These are phyloP conservation scores for Trebouxia sp. DNA, from an alignment of 139 green algal genomes.

Conservation along the genomic window DNA sequence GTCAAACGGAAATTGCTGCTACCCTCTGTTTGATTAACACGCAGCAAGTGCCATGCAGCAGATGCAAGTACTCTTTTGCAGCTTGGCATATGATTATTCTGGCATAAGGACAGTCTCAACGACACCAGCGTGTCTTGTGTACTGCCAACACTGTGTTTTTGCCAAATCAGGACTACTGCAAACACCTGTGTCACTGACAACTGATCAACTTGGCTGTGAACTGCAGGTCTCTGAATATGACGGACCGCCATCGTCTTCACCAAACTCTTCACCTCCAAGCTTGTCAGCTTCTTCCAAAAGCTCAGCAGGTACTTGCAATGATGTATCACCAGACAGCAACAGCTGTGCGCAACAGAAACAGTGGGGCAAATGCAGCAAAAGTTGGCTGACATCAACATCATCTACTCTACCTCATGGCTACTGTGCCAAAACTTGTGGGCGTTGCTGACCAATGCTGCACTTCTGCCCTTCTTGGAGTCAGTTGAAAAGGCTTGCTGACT, in stretches of 20 bases:
- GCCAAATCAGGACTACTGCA: no score
- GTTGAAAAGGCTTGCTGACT: constrained; percentile 3
- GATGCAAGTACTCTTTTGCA: no score
- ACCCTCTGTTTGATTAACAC: no score
- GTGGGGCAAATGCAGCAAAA: constrained; percentile 8
- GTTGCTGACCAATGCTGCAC: neutral
- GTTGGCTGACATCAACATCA: neutral
- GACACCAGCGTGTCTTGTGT: no score
- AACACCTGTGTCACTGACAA: no score
- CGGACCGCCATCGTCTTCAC: neutral
- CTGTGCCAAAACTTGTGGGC: constrained; percentile 17
- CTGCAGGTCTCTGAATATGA: constrained; percentile 12
- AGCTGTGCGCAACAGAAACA: constrained; percentile 1
- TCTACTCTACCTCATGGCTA: neutral
- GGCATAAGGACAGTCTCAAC: no score
- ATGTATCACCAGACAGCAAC: neutral
- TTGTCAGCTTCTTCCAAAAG: neutral
- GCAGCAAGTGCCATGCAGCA: no score
- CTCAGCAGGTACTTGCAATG: constrained; percentile 3
- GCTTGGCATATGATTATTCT: no score
- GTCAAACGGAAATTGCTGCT: no score
- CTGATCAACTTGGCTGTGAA: no score
- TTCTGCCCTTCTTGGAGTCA: neutral
- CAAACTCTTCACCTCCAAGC: no score
- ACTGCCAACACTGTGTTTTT: no score